Percentiles rank a stretch among this genome's conserved stretches.
Conservation (phyloP, 805 yeast genomes). For the Nakazawaea sp. region DNA sequence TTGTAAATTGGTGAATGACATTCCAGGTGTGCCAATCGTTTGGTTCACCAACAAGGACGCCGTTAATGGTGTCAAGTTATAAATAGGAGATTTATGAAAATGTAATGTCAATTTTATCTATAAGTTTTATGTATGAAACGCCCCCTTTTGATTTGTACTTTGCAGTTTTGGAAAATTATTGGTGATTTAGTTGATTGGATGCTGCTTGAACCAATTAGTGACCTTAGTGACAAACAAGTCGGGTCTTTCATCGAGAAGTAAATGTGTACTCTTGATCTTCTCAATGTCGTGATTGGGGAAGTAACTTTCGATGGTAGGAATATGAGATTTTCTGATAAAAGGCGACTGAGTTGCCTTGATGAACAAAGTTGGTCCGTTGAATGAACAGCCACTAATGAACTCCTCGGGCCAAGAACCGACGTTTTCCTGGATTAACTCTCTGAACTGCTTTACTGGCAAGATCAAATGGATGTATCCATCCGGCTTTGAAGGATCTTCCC, state of each 20-base stretch:
- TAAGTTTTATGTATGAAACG: too few relatives aligned
- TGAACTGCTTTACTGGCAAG: slow-evolving; percentile 26
- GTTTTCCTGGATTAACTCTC: slow-evolving; percentile 19
- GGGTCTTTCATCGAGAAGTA: slow-evolving; percentile 35
- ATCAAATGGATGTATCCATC: slow-evolving; percentile 24
- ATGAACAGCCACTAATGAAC: slow-evolving; percentile 16
- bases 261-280: slow-evolving; percentile 27
- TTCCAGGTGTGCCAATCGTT: slow-evolving; percentile 46
- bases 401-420: slow-evolving; percentile 28
- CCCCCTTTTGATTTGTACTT: background rate
- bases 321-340: slow-evolving; percentile 29
- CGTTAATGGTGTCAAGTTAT: slow-evolving; percentile 43
- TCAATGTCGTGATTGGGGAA: slow-evolving; percentile 18
- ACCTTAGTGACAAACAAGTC: slow-evolving; percentile 12
- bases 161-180: slow-evolving; percentile 10
- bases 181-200: slow-evolving; percentile 11
- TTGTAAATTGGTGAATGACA: slow-evolving; percentile 63
- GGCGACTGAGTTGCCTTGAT: slow-evolving; percentile 36
- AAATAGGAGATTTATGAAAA: too few relatives aligned
- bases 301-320: slow-evolving; percentile 18
- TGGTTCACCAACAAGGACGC: slow-evolving; percentile 91
- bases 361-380: slow-evolving; percentile 30
- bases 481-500: slow-evolving; percentile 21
- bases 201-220: slow-evolving; percentile 1
- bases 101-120: too few relatives aligned